Evolutionary conservation across 306 rosid species (phyloP), one percentile per base, ranked within the genome.

Genomic region (Sophora flavescens): DNA sequence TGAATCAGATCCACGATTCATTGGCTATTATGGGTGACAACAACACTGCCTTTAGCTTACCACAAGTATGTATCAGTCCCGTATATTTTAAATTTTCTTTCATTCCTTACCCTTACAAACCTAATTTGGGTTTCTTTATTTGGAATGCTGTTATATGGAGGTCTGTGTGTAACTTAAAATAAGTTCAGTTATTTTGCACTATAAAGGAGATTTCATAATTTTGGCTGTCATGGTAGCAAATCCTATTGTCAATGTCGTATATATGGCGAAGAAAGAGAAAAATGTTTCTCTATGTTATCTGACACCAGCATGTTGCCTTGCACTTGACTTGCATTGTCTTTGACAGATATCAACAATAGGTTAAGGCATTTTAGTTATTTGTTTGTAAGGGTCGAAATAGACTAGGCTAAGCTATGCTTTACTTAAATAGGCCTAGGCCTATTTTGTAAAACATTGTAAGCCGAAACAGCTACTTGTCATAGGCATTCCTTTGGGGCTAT

Each of bases 1-100:
- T 95, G 64, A 95, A 95, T 85, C 97, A 90, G 85, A 95, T 95
- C 78, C 89, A 97, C 64, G 96, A 95, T 39, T 95, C 97, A 15
- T 84, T 95, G 83, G 97, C 97, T 85, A 73, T 89, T 32, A 95
- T 92, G 99, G 99, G 99, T 70, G 91, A 91, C 83, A 90, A 92
- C 82, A 95, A 92, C 65, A 95, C 99, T 47, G 99, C 97, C 53
- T 95, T 95, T 78, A 90, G 97, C 82, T 83, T 95, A 80, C 99
- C 99, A 8, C 99, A 95, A 86, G 99, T 95, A 90, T 50, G 93
- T 66, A 3, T 82, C 64, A 47, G 8, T 32, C 18, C 72, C 56
- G 26, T 18, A 15, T 73, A 15, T 70, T 78, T 52, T 16, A 53
- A 70, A 17, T 22, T 41, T 64, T 62, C 66, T 47, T 17, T 70